Evolutionary conservation across 352 stramenopile species (phyloP).

Genomic region (Phytopythium helicoides): DNA sequence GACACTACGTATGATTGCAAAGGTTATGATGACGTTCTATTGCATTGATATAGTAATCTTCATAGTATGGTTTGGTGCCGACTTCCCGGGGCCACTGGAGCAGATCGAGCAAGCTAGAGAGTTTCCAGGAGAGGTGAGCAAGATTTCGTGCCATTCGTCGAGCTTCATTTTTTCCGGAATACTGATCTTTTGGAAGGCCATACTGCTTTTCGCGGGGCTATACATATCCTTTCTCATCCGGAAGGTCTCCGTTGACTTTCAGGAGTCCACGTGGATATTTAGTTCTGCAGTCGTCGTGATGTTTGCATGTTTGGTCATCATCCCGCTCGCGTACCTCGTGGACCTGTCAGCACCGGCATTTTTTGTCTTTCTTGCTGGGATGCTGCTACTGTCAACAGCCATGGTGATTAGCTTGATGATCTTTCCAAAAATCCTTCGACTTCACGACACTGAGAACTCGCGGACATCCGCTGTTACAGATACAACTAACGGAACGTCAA

Average conservation of each 20-base stretch:
- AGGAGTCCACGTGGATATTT: conserved; percentile 69
- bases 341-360: conserved; percentile 32
- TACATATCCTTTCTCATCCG: conserved; percentile 61
- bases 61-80: conserved; percentile 28
- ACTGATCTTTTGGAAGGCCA: conserved; percentile 60
- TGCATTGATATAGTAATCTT: conserved; percentile 34
- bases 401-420: conserved; percentile 47
- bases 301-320: conserved; percentile 35
- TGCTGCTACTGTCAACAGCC: conserved; percentile 30
- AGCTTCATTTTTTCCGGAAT: conserved; percentile 52
- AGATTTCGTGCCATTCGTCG: conserved; percentile 29
- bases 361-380: conserved; percentile 29
- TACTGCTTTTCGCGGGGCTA: conserved; percentile 36
- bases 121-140: conserved; percentile 3
- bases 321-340: conserved; percentile 49
- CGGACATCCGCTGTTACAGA: not conserved
- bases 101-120: conserved; percentile 6
- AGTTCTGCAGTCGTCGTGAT: conserved; percentile 45
- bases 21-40: conserved; percentile 35
- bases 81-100: conserved; percentile 31
- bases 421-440: conserved; percentile 32
- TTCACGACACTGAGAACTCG: conserved; percentile 18
- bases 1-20: conserved; percentile 27
- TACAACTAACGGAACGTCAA: too few relatives aligned
- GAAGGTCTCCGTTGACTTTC: conserved; percentile 57